These are phyloP conservation scores for Pneumocystis carinii DNA, from an alignment of 1,139 yeast genomes.

Conservation along the genomic window DNA sequence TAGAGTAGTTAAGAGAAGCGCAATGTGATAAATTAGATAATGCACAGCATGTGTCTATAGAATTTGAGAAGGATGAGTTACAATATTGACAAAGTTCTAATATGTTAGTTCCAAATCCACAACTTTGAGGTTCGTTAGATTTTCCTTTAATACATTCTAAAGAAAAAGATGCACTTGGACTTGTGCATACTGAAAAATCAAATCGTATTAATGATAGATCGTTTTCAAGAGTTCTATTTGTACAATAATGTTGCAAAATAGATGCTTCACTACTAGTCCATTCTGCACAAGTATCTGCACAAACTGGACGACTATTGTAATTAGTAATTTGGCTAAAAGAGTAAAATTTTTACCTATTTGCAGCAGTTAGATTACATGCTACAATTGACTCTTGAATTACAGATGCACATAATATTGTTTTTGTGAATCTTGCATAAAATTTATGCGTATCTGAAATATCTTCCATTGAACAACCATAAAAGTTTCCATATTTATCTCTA, in stretches of 20 bases:
- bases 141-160: conserved; percentile 6
- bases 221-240: conserved; percentile 1
- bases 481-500: background rate
- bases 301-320: conserved; percentile 2
- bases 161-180: conserved; percentile 4
- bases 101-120: conserved; percentile 6
- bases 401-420: conserved; percentile 8
- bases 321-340: background rate
- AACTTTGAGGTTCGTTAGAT: conserved; percentile 1
- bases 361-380: background rate
- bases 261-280: conserved; percentile 1
- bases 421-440: conserved; percentile 5
- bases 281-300: conserved; percentile 8
- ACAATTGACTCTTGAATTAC: conserved; percentile 5
- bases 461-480: background rate
- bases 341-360: background rate
- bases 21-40: background rate
- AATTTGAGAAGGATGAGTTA: background rate
- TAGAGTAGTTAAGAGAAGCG: background rate
- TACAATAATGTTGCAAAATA: conserved; percentile 3
- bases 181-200: conserved; percentile 7
- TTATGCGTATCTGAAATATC: background rate
- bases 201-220: background rate
- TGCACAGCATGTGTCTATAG: background rate
- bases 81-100: conserved; percentile 6